phyloP scores from a whole-genome alignment of 495 filamentous ascomycete genomes.

The Penicillium goetzii region DNA sequence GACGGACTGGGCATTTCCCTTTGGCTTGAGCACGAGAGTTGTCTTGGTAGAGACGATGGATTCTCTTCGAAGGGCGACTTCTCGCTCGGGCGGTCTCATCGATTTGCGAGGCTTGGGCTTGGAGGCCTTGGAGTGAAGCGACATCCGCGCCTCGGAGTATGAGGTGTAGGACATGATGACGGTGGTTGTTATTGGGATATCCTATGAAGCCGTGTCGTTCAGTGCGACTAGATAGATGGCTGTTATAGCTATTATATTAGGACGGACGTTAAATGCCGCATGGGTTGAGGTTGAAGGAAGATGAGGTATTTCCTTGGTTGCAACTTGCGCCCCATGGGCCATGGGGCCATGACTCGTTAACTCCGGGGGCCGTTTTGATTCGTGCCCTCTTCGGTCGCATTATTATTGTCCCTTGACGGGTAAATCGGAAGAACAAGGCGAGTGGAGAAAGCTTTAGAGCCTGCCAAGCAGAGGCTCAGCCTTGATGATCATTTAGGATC shows the following conservation, averaged over 20 bases:
- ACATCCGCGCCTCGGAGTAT: slow-evolving; percentile 24
- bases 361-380: slow-evolving; percentile 1
- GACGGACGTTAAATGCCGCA: background rate
- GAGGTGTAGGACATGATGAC: slow-evolving; percentile 25
- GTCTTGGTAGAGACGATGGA: slow-evolving; percentile 27
- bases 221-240: background rate
- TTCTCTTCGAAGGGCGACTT: slow-evolving; percentile 32
- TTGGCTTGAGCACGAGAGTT: slow-evolving; percentile 26
- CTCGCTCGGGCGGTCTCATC: slow-evolving; percentile 27
- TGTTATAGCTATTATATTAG: background rate
- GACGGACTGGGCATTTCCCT: slow-evolving; percentile 24
- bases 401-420: background rate
- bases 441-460: background rate
- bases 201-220: background rate
- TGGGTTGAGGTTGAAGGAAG: background rate
- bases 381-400: background rate
- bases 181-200: background rate
- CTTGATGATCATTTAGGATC: background rate
- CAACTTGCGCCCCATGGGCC: background rate
- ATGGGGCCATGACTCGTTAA: background rate
- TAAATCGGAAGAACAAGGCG: background rate
- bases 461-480: background rate
- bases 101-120: slow-evolving; percentile 19
- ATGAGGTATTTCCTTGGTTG: slow-evolving; percentile 4
- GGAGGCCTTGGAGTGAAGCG: slow-evolving; percentile 10